Evolutionary conservation across 1,139 yeast species (phyloP).

Genomic region (Pichia terricola): DNA sequence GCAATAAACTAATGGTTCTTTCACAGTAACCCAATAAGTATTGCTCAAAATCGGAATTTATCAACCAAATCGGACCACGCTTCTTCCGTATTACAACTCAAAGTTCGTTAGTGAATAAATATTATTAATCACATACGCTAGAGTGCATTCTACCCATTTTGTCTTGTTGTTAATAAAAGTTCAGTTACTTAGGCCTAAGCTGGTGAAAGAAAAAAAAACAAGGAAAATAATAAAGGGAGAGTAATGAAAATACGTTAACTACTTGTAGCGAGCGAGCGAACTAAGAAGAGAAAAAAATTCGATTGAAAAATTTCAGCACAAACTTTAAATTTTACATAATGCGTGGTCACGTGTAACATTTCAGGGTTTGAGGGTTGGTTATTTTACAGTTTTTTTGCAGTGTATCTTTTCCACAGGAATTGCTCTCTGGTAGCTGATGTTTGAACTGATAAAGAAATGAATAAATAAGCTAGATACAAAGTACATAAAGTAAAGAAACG

Average conservation of each 20-base stretch:
- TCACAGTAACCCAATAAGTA: too few relatives aligned
- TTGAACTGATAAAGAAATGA: too few relatives aligned
- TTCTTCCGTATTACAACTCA: conserved; percentile 17
- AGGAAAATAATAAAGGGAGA: background rate
- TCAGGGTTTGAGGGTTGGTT: background rate
- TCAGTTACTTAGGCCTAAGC: conserved; percentile 11
- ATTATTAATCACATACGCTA: conserved; percentile 29
- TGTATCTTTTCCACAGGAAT: too few relatives aligned
- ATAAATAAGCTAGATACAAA: too few relatives aligned
- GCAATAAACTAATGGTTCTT: too few relatives aligned
- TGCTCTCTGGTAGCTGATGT: too few relatives aligned
- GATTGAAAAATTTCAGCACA: too few relatives aligned
- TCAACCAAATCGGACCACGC: conserved; percentile 23
- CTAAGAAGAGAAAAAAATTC: too few relatives aligned
- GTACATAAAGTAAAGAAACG: too few relatives aligned
- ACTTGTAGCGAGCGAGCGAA: background rate
- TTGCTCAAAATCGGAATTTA: background rate
- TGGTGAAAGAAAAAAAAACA: conserved; percentile 1
- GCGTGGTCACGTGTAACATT: background rate
- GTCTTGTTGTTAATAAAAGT: conserved; percentile 12
- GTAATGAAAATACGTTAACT: background rate
- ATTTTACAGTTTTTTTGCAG: too few relatives aligned
- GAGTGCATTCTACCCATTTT: conserved; percentile 58
- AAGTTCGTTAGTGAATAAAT: conserved; percentile 1
- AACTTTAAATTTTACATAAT: background rate